Percentiles rank a stretch among this genome's conserved stretches.
Evolutionary conservation across 2,329 filamentous ascomycete genomes (phyloP).

Genomic region (Trichoderma sp.): DNA sequence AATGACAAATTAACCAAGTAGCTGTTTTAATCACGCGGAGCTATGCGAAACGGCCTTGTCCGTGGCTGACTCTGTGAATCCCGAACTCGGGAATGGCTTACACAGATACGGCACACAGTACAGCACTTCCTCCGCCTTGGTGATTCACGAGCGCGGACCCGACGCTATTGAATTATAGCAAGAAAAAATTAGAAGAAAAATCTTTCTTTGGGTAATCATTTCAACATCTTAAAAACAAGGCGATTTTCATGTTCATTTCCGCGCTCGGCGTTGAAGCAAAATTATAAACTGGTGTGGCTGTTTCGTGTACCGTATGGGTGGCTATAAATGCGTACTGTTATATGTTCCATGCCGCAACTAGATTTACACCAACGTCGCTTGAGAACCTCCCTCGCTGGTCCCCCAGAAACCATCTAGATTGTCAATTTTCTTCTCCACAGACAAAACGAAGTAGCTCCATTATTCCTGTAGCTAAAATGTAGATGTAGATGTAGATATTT

Average conservation of each 20-base stretch:
- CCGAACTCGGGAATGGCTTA: slow-evolving; percentile 3
- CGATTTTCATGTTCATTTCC: not conserved
- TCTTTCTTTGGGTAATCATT: too few relatives aligned
- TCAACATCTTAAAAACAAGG: not conserved
- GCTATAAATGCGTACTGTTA: not conserved
- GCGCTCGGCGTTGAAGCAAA: not conserved
- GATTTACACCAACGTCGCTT: not conserved
- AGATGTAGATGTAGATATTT: not conserved
- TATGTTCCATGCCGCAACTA: not conserved
- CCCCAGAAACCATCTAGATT: not conserved
- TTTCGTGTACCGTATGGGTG: not conserved
- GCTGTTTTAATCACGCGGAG: not conserved
- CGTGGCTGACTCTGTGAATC: not conserved
- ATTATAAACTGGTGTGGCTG: not conserved
- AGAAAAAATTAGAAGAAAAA: not conserved
- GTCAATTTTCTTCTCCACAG: not conserved
- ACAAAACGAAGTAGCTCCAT: fast-evolving
- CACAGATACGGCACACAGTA: not conserved
- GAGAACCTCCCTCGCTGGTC: not conserved
- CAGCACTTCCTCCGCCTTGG: not conserved
- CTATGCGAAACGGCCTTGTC: not conserved
- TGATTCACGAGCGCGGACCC: too few relatives aligned
- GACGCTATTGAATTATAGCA: not conserved
- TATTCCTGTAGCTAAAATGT: too few relatives aligned
- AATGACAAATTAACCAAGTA: not conserved